These are phyloP conservation scores for Sugiyamaella castrensis DNA, from an alignment of 1,139 yeast species.

Conservation along the genomic window DNA sequence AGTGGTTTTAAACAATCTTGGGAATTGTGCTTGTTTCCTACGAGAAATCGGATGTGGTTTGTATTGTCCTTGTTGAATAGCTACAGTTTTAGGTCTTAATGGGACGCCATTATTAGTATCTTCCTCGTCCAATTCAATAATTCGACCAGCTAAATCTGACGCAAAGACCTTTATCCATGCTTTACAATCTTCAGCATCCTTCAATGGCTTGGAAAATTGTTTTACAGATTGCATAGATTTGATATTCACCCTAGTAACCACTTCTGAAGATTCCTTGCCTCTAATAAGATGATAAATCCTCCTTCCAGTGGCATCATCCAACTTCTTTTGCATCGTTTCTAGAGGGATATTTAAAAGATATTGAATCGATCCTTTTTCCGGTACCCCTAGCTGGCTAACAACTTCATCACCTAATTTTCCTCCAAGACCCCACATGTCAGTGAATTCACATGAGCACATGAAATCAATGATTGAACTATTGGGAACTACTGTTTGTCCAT, in stretches of 20 bases:
- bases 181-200: constrained; percentile 53
- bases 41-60: constrained; percentile 18
- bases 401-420: constrained; percentile 80
- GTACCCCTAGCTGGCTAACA: constrained; percentile 38
- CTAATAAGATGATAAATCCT: constrained; percentile 59
- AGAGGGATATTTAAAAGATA: constrained; percentile 30
- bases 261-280: constrained; percentile 55
- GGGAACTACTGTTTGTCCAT: constrained; percentile 74
- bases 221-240: constrained; percentile 90
- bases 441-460: constrained; percentile 57
- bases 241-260: constrained; percentile 57
- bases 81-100: constrained; percentile 39
- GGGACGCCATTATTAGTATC: constrained; percentile 16
- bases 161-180: constrained; percentile 83
- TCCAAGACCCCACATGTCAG: constrained; percentile 86
- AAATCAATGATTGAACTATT: constrained; percentile 50
- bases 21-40: constrained; percentile 26
- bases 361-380: constrained; percentile 32
- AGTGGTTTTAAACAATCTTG: constrained; percentile 13
- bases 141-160: constrained; percentile 71
- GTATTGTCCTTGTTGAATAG: constrained; percentile 28
- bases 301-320: constrained; percentile 41
- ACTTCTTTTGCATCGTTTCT: constrained; percentile 36
- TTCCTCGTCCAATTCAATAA: constrained; percentile 70
- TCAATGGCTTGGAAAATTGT: constrained; percentile 62